Conservation (phyloP, 2,329 filamentous ascomycete genomes). For the Elsinoe necatrix region DNA sequence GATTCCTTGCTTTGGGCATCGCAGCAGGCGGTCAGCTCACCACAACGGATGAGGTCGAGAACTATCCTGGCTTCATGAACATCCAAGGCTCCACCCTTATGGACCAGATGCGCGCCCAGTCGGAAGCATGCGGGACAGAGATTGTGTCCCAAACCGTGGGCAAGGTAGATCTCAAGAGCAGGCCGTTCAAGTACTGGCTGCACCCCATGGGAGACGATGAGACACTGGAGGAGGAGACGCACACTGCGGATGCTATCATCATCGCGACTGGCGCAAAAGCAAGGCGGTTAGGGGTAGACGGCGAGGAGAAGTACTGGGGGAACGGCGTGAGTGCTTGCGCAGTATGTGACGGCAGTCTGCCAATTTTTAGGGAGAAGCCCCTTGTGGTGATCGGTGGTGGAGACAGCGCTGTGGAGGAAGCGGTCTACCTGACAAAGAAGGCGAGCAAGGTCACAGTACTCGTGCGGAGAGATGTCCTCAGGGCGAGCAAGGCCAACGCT, state of each 20-base stretch:
- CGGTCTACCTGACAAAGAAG: slow-evolving; percentile 96
- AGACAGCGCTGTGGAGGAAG: slow-evolving; percentile 94
- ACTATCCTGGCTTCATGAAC: slow-evolving; percentile 90
- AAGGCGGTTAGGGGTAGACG: slow-evolving; percentile 68
- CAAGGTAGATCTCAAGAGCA: slow-evolving; percentile 71
- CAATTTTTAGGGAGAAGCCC: slow-evolving; percentile 95
- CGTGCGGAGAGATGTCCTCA: slow-evolving; percentile 76
- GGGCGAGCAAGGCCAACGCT: slow-evolving; percentile 88
- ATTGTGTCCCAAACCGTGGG: slow-evolving; percentile 90
- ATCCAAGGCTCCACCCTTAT: slow-evolving; percentile 85
- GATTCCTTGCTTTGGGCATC: slow-evolving; percentile 94
- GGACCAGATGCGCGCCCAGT: slow-evolving; percentile 92
- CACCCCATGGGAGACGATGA: slow-evolving; percentile 71
- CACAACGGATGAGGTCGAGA: slow-evolving; percentile 96
- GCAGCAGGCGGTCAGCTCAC: slow-evolving; percentile 94
- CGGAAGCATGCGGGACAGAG: slow-evolving; percentile 81
- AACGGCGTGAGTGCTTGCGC: slow-evolving; percentile 93
- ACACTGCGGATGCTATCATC: slow-evolving; percentile 88
- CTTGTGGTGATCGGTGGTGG: slow-evolving; percentile 93
- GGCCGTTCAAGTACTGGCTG: slow-evolving; percentile 82
- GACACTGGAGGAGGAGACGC: slow-evolving; percentile 54
- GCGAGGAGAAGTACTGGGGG: slow-evolving; percentile 96
- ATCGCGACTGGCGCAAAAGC: slow-evolving; percentile 94
- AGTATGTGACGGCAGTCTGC: slow-evolving; percentile 92
- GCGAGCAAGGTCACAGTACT: slow-evolving; percentile 90